Percentiles rank a stretch among this genome's conserved stretches.
These are phyloP conservation scores for Apiospora koreana DNA, from an alignment of 2,329 filamentous ascomycete genomes.

Conservation along the genomic window DNA sequence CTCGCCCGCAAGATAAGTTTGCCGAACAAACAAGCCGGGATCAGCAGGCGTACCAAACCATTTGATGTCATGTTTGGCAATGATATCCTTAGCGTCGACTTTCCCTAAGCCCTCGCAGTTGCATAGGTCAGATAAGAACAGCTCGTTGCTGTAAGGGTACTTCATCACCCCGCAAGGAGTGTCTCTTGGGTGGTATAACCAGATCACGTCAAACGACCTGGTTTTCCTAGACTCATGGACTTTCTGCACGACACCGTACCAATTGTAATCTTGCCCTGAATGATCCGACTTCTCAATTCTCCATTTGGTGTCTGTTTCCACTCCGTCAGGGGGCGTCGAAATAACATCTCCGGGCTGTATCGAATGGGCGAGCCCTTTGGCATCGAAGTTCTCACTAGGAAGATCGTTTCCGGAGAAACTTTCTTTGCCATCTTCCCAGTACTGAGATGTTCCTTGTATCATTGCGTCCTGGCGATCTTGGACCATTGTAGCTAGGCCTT, in stretches of 20 bases:
- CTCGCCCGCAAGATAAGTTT: conserved; percentile 64
- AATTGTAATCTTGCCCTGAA: conserved; percentile 50
- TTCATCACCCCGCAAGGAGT: conserved; percentile 68
- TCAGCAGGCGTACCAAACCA: conserved; percentile 53
- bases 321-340: conserved; percentile 45
- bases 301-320: conserved; percentile 57
- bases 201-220: conserved; percentile 63
- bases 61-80: conserved; percentile 58
- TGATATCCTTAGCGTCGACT: conserved; percentile 56
- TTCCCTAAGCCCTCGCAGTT: conserved; percentile 54
- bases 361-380: conserved; percentile 24
- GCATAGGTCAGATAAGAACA: conserved; percentile 78
- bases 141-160: conserved; percentile 71
- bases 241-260: conserved; percentile 71
- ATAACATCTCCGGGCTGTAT: conserved; percentile 51
- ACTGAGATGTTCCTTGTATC: background rate
- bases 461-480: background rate
- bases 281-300: conserved; percentile 46
- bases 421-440: background rate
- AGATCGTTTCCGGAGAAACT: conserved; percentile 2
- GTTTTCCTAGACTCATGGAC: conserved; percentile 37
- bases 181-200: conserved; percentile 72
- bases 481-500: conserved; percentile 14
- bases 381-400: conserved; percentile 14
- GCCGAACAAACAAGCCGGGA: conserved; percentile 67